Conservation (phyloP, 2,329 filamentous ascomycete species). For the Furcasterigmium furcatum region DNA sequence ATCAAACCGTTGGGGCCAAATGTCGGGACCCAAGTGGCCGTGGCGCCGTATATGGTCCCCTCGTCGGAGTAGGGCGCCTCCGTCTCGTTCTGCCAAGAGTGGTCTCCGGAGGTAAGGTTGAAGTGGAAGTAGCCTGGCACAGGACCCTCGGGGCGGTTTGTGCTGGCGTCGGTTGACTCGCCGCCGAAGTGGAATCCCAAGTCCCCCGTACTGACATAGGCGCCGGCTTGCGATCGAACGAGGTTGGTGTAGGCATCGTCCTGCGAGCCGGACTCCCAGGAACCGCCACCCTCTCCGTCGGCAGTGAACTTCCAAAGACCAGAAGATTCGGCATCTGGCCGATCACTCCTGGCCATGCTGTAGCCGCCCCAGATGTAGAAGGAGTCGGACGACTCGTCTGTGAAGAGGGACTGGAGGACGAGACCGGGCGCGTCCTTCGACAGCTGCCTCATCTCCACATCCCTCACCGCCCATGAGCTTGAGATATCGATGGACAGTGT, state of each 20-base stretch:
- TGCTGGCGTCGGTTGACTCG: slow-evolving; percentile 15
- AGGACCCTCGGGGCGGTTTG: slow-evolving; percentile 4
- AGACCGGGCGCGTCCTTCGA: slow-evolving; percentile 23
- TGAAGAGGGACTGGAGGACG: slow-evolving; percentile 26
- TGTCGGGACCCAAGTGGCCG: slow-evolving; percentile 22
- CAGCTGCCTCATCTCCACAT: slow-evolving; percentile 22
- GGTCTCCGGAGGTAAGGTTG: not conserved
- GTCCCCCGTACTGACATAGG: slow-evolving; percentile 15
- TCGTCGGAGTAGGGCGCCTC: slow-evolving; percentile 13
- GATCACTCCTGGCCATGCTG: slow-evolving; percentile 2
- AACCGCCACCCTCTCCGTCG: slow-evolving; percentile 25
- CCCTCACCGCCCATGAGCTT: slow-evolving; percentile 28
- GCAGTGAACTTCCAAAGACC: slow-evolving; percentile 26
- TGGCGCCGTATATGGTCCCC: slow-evolving; percentile 23
- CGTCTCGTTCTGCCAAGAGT: slow-evolving; percentile 11
- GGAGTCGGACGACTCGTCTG: slow-evolving; percentile 19
- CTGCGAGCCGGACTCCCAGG: slow-evolving; percentile 22
- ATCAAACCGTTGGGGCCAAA: slow-evolving; percentile 28
- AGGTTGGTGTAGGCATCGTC: slow-evolving; percentile 29
- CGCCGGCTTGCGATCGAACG: slow-evolving; percentile 21
- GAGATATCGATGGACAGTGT: slow-evolving; percentile 29
- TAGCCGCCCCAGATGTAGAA: slow-evolving; percentile 32
- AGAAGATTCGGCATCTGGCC: slow-evolving; percentile 12
- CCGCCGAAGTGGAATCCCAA: slow-evolving; percentile 29
- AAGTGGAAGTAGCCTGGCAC: not conserved